Evolutionary conservation across 1,284 basidiomycete genomes (phyloP).

Genomic region (Cryptococcus jaspeensis): DNA sequence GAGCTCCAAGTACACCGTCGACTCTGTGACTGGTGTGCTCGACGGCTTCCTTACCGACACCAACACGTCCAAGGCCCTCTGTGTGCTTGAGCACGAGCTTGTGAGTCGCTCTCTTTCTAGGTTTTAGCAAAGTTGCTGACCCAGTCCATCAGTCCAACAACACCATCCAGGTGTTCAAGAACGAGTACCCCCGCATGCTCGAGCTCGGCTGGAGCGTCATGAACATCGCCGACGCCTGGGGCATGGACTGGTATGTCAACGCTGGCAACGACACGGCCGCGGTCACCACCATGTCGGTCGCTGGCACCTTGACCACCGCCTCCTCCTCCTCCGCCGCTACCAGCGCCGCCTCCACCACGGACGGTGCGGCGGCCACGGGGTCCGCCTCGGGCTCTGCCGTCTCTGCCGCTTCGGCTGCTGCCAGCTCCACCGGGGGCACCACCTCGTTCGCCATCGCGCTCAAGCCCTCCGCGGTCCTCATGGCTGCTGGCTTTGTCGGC

Average conservation of each 20-base stretch:
- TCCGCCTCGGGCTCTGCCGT: neutral
- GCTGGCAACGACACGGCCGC: constrained; percentile 28
- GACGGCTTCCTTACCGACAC: constrained; percentile 27
- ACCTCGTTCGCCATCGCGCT: neutral
- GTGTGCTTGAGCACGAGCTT: constrained; percentile 44
- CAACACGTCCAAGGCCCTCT: constrained; percentile 37
- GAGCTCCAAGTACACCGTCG: constrained; percentile 22
- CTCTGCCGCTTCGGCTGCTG: constrained; percentile 1
- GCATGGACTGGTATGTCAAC: constrained; percentile 45
- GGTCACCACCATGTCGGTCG: constrained; percentile 31
- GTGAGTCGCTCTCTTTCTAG: neutral
- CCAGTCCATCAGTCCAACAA: constrained; percentile 11
- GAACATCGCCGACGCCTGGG: constrained; percentile 43
- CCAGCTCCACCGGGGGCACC: neutral
- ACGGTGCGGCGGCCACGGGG: neutral
- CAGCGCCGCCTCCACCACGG: neutral
- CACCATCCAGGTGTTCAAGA: constrained; percentile 39
- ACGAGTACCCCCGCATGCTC: constrained; percentile 31
- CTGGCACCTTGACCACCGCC: constrained; percentile 17
- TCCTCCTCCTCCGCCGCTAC: constrained; percentile 11
- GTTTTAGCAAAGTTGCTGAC: too few relatives aligned
- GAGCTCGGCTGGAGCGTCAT: constrained; percentile 42
- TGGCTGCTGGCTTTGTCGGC: too few relatives aligned
- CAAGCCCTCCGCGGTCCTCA: neutral
- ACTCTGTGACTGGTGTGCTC: constrained; percentile 12